Percentiles rank a stretch among this genome's conserved stretches.
These are phyloP conservation scores for Pleurotus platypus DNA, from an alignment of 768 basidiomycete species.

Conservation along the genomic window DNA sequence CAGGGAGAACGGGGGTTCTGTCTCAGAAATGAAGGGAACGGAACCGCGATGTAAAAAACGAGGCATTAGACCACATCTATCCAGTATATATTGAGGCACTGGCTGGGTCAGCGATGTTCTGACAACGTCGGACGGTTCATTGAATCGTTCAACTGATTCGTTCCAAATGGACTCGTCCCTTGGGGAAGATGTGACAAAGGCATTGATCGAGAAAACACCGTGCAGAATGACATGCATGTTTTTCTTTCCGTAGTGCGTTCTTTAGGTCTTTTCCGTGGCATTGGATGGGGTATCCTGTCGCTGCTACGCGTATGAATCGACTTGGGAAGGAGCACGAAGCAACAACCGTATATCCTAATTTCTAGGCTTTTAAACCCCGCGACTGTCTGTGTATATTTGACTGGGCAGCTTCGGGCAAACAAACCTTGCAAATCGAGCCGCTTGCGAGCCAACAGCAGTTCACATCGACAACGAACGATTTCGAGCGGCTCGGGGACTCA, in stretches of 20 bases:
- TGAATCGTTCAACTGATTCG: too few relatives aligned
- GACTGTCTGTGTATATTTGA: constrained; percentile 13
- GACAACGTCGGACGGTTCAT: too few relatives aligned
- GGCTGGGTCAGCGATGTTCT: too few relatives aligned
- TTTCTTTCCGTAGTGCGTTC: background rate
- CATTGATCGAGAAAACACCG: too few relatives aligned
- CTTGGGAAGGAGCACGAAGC: background rate
- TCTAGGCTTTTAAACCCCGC: background rate
- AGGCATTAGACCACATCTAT: too few relatives aligned
- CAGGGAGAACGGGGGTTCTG: too few relatives aligned
- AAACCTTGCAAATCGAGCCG: constrained; percentile 26
- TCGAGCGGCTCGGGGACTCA: constrained; percentile 11
- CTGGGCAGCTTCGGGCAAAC: constrained; percentile 19
- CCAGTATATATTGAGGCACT: too few relatives aligned
- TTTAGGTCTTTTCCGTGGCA: background rate
- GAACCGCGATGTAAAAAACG: too few relatives aligned
- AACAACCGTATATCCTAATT: too few relatives aligned
- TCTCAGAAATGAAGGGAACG: too few relatives aligned
- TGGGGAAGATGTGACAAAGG: too few relatives aligned
- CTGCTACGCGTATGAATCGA: background rate
- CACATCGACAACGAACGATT: constrained; percentile 13
- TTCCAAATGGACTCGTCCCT: too few relatives aligned
- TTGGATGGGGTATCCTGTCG: background rate
- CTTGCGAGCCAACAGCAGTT: constrained; percentile 19
- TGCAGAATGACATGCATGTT: background rate